phyloP scores from a whole-genome alignment of 768 basidiomycete species.

The Fomitopsis pulvina region DNA sequence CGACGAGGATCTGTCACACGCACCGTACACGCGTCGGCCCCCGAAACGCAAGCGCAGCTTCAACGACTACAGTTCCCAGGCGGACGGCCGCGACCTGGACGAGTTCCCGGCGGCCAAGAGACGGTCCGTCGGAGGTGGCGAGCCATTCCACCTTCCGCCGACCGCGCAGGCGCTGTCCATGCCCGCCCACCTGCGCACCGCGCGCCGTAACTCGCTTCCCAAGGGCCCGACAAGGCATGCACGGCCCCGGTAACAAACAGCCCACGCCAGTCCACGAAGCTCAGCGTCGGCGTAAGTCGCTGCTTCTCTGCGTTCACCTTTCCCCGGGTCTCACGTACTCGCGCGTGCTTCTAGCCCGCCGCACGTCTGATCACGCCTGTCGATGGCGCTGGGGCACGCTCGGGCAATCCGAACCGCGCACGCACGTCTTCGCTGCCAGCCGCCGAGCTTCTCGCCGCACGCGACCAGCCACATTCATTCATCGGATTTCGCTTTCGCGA shows the following conservation, averaged over 20 bases:
- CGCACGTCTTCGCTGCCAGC: neutral
- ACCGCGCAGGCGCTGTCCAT: neutral
- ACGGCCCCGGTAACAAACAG: neutral
- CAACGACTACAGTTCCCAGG: constrained; percentile 5
- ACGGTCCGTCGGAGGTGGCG: neutral
- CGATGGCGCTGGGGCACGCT: neutral
- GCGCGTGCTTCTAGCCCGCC: neutral
- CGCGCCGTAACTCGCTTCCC: neutral
- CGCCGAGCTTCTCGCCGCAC: neutral
- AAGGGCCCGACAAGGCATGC: neutral
- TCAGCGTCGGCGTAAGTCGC: neutral
- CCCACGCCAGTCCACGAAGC: neutral
- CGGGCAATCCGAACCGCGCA: neutral
- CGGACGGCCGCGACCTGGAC: neutral
- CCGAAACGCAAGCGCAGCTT: constrained; percentile 46
- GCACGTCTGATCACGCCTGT: neutral
- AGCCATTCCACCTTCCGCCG: neutral
- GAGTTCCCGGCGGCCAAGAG: neutral
- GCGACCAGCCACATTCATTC: neutral
- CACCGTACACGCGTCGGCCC: constrained; percentile 55
- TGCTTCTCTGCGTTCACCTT: neutral
- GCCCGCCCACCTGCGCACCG: neutral
- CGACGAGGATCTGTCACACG: constrained; percentile 64
- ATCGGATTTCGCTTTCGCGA: neutral
- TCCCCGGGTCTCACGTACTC: neutral